Conservation (phyloP, 2,329 filamentous ascomycete species). For the Ambrosiella xylebori region DNA sequence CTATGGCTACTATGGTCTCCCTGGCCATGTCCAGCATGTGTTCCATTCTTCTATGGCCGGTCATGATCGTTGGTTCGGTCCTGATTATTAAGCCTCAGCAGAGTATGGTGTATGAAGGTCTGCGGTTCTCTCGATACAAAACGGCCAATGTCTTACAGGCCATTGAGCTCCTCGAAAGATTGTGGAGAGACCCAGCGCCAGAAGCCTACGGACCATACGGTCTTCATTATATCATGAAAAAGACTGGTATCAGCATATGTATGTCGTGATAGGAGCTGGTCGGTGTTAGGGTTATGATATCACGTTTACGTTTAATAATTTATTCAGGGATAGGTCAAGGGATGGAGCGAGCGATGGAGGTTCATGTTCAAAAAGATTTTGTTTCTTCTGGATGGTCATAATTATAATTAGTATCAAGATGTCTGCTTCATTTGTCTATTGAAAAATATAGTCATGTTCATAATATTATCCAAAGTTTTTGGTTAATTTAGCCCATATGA, state of each 20-base stretch:
- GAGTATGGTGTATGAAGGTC: constrained; percentile 12
- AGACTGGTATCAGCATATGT: constrained; percentile 12
- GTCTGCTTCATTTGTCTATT: too few relatives aligned
- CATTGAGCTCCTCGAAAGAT: constrained; percentile 11
- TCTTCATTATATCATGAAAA: constrained; percentile 13
- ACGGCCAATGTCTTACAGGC: constrained; percentile 12
- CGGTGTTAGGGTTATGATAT: background rate
- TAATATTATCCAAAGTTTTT: too few relatives aligned
- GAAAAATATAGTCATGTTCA: too few relatives aligned
- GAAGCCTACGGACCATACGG: constrained; percentile 13
- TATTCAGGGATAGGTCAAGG: background rate
- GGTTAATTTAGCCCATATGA: too few relatives aligned
- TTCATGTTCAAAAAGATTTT: background rate
- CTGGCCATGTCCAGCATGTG: constrained; percentile 12
- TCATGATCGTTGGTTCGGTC: constrained; percentile 12
- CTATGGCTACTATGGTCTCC: constrained; percentile 12
- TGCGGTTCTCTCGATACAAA: constrained; percentile 11
- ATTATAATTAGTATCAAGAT: too few relatives aligned
- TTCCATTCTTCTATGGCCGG: constrained; percentile 10
- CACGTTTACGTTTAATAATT: background rate
- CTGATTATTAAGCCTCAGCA: constrained; percentile 13
- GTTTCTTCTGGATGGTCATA: background rate
- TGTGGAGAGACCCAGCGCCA: constrained; percentile 12
- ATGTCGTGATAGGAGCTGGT: constrained; percentile 6
- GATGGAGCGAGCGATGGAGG: background rate